phyloP scores from a whole-genome alignment of 768 basidiomycete genomes.

The Trichaptum fuscoviolaceum region DNA sequence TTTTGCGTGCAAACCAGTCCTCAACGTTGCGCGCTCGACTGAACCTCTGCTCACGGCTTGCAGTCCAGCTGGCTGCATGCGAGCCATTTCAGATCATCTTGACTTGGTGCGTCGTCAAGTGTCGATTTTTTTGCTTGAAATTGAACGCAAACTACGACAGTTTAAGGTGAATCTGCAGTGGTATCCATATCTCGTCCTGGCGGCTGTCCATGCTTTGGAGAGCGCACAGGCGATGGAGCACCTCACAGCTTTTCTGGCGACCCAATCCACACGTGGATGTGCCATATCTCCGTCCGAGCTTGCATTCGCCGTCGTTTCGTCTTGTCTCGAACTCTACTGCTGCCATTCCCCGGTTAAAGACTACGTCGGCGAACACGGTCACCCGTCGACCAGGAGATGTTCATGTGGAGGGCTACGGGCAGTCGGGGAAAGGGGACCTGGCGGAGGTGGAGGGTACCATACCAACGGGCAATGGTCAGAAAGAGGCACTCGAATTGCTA shows the following conservation, averaged over 20 bases:
- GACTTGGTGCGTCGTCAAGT: background rate
- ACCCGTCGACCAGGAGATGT: background rate
- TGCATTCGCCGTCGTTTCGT: background rate
- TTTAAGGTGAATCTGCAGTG: background rate
- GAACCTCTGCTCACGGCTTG: background rate
- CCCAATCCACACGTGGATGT: background rate
- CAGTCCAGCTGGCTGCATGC: background rate
- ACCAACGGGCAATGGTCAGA: background rate
- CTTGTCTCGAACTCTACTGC: background rate
- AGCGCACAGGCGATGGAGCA: background rate
- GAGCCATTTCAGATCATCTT: background rate
- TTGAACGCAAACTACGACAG: background rate
- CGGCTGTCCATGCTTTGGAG: background rate
- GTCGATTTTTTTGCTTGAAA: background rate
- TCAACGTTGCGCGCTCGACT: background rate
- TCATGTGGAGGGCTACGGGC: background rate
- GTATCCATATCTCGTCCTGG: background rate
- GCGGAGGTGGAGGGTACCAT: background rate
- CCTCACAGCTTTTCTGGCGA: background rate
- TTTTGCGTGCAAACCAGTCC: no score
- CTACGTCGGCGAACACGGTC: background rate
- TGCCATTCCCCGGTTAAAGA: background rate
- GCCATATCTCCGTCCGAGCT: background rate
- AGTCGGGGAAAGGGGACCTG: background rate
- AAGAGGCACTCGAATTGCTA: background rate